Evolutionary conservation across 768 basidiomycete species (phyloP).

Genomic region (Suillus alpinus): DNA sequence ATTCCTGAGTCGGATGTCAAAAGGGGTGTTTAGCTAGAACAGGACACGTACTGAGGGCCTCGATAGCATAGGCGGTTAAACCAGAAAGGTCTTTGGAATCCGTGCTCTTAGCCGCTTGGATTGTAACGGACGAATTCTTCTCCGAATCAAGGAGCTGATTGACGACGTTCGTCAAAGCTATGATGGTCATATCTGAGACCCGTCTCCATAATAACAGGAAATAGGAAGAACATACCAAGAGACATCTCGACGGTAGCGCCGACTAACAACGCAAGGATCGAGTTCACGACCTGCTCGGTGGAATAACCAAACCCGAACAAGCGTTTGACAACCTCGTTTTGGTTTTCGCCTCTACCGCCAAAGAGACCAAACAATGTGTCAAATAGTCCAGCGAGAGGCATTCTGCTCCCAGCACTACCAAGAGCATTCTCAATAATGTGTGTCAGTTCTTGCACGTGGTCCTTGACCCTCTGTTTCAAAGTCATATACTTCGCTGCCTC

Average conservation of each 20-base stretch:
- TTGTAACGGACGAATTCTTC: conserved; percentile 35
- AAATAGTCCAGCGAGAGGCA: conserved; percentile 39
- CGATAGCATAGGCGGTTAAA: conserved; percentile 58
- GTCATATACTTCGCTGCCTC: conserved; percentile 59
- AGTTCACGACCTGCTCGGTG: conserved; percentile 63
- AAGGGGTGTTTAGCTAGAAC: not conserved
- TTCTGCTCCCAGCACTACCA: conserved; percentile 38
- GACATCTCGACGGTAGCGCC: conserved; percentile 65
- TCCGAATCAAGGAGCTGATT: conserved; percentile 60
- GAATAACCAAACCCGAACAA: conserved; percentile 55
- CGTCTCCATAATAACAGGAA: not conserved
- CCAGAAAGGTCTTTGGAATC: conserved; percentile 34
- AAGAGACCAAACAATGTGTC: conserved; percentile 49
- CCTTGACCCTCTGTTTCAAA: conserved; percentile 48
- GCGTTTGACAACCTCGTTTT: conserved; percentile 53
- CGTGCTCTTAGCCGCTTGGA: conserved; percentile 24
- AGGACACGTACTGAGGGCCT: conserved; percentile 61
- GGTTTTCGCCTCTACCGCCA: conserved; percentile 35
- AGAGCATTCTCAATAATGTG: conserved; percentile 54
- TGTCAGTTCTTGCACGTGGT: conserved; percentile 51
- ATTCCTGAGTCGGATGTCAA: conserved; percentile 46
- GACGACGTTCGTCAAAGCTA: conserved; percentile 64
- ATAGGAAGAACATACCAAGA: conserved; percentile 43
- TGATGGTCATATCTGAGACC: not conserved
- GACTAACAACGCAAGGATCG: conserved; percentile 68